Percentiles rank a stretch among this genome's conserved stretches.
These are phyloP conservation scores for Globisporangium carolinianum DNA, from an alignment of 352 stramenopile species.

Conservation along the genomic window DNA sequence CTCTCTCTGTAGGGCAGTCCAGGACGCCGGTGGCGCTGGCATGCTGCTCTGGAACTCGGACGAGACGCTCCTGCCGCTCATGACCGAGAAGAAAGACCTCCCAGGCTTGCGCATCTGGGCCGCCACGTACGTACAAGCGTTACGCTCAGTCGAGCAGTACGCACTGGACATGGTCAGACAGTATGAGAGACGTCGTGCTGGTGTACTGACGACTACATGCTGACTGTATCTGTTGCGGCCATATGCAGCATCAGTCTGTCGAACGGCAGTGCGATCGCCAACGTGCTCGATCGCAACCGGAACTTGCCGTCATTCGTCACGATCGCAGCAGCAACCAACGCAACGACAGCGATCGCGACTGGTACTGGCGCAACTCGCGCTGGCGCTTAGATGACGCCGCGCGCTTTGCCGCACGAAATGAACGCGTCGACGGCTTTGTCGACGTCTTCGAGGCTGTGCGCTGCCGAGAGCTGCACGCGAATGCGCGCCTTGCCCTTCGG, in stretches of 20 bases:
- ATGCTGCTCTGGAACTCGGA: constrained; percentile 68
- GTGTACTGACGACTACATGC: constrained; percentile 11
- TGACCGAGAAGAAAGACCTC: constrained; percentile 52
- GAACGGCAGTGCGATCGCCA: constrained; percentile 36
- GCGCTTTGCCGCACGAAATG: constrained; percentile 85
- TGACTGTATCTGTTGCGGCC: constrained; percentile 11
- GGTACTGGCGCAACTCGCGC: neutral
- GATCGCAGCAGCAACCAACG: constrained; percentile 11
- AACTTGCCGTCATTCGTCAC: constrained; percentile 52
- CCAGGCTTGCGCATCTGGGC: constrained; percentile 48
- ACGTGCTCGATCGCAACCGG: constrained; percentile 39
- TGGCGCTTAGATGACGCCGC: constrained; percentile 44
- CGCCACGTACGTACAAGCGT: constrained; percentile 32
- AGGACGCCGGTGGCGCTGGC: constrained; percentile 42
- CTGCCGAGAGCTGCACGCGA: constrained; percentile 88
- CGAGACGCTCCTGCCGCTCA: constrained; percentile 51
- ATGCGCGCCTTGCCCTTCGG: constrained; percentile 90
- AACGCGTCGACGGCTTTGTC: constrained; percentile 90
- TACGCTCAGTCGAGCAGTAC: no score
- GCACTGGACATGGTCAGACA: no score
- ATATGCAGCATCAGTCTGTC: constrained; percentile 35
- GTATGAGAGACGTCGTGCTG: no score
- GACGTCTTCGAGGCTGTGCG: constrained; percentile 89
- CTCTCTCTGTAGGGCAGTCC: constrained; percentile 9
- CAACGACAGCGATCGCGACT: neutral